Evolutionary conservation across 306 rosid species (phyloP).

Genomic region (Glycyrrhiza uralensis): DNA sequence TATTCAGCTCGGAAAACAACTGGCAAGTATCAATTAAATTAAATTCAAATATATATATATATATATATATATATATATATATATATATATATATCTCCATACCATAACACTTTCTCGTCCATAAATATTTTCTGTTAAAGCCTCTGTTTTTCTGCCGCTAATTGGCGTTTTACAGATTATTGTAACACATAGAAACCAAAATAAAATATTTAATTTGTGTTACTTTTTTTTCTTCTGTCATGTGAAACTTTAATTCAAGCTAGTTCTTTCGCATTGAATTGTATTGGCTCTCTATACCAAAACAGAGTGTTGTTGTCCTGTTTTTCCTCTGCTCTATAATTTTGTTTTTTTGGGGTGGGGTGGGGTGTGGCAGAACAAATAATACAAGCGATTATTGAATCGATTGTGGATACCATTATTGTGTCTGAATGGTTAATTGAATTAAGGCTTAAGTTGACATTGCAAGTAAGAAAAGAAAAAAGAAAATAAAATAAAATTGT

Average conservation of each 20-base stretch:
- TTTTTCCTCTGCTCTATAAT: background rate
- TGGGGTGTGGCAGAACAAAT: background rate
- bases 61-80: no score
- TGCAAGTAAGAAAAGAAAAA: background rate
- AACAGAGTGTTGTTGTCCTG: background rate
- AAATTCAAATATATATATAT: background rate
- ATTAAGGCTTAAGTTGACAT: background rate
- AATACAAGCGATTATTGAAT: background rate
- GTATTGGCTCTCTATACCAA: background rate
- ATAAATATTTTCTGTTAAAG: background rate
- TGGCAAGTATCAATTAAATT: conserved; percentile 40
- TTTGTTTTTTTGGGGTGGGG: background rate
- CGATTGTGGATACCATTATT: background rate
- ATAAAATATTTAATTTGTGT: no score
- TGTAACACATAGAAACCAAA: background rate
- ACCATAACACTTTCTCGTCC: background rate
- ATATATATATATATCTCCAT: no score
- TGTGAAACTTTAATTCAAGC: background rate
- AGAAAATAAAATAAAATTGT: background rate
- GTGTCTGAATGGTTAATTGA: background rate
- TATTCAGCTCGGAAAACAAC: conserved; percentile 69
- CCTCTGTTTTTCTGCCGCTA: background rate
- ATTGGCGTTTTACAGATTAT: background rate
- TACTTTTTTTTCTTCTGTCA: background rate
- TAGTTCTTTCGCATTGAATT: background rate